Percentiles rank a stretch among this genome's conserved stretches.
Conservation (phyloP, 2,329 filamentous ascomycete species). For the Parafenestella ontariensis region DNA sequence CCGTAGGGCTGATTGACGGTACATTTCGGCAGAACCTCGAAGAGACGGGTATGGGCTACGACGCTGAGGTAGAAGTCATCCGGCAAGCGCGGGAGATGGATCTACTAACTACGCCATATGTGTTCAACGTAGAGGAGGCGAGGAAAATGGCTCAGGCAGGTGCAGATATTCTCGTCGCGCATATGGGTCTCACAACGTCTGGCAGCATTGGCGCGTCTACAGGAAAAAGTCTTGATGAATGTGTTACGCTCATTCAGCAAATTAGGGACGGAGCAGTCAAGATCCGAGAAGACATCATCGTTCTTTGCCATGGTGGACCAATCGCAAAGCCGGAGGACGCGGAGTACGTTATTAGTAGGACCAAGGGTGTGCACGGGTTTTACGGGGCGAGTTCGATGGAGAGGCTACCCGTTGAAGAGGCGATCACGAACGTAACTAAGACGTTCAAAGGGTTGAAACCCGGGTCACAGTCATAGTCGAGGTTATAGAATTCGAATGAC, state of each 20-base stretch:
- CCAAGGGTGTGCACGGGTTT: conserved; percentile 72
- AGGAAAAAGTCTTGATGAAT: conserved; percentile 69
- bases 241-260: conserved; percentile 66
- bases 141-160: conserved; percentile 68
- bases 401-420: conserved; percentile 70
- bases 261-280: conserved; percentile 67
- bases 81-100: conserved; percentile 64
- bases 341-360: conserved; percentile 66
- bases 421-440: conserved; percentile 65
- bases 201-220: conserved; percentile 70
- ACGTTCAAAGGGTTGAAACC: conserved; percentile 58
- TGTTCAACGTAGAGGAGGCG: conserved; percentile 69
- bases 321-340: conserved; percentile 71
- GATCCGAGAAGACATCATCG: conserved; percentile 66
- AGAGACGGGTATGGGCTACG: conserved; percentile 75
- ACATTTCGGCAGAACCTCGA: conserved; percentile 72
- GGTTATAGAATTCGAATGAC: no score
- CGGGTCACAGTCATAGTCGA: background rate
- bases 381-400: conserved; percentile 76
- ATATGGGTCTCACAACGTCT: conserved; percentile 71
- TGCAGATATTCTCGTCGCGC: conserved; percentile 71
- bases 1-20: conserved; percentile 74
- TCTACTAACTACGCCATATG: conserved; percentile 73
- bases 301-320: conserved; percentile 74
- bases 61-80: conserved; percentile 71